These are phyloP conservation scores for Fimicolochytrium jonesii DNA, from an alignment of 192 early-diverging fungal species.

Conservation along the genomic window DNA sequence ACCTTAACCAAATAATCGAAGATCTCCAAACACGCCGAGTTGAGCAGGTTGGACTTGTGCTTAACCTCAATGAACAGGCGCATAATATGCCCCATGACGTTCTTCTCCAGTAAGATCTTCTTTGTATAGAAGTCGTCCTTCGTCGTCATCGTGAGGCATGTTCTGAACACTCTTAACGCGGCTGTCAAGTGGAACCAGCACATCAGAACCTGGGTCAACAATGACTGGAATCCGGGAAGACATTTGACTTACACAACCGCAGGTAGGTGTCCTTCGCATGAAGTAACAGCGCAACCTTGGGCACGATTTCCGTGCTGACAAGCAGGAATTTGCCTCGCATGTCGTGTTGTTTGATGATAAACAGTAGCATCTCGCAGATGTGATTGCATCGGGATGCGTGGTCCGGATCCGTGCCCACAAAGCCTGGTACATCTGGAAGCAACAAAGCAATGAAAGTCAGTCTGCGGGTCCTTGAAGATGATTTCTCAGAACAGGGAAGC, in stretches of 20 bases:
- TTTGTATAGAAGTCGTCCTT: slow-evolving; percentile 82
- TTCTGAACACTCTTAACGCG: slow-evolving; percentile 74
- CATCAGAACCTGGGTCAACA: too few species aligned
- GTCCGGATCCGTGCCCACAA: slow-evolving; percentile 11
- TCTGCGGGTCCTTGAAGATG: too few species aligned
- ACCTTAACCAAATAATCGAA: slow-evolving; percentile 71
- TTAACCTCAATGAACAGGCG: slow-evolving; percentile 56
- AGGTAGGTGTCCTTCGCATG: slow-evolving; percentile 64
- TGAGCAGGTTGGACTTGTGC: slow-evolving; percentile 74
- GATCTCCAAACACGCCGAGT: slow-evolving; percentile 87
- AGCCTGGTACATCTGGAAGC: slow-evolving; percentile 10
- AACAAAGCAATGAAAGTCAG: neutral
- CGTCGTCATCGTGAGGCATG: slow-evolving; percentile 65
- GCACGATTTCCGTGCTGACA: slow-evolving; percentile 55
- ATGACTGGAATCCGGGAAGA: too few species aligned
- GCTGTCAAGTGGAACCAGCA: too few species aligned
- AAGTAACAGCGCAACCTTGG: slow-evolving; percentile 63
- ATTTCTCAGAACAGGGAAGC: too few species aligned
- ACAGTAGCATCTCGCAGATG: slow-evolving; percentile 75
- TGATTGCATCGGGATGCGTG: slow-evolving; percentile 46
- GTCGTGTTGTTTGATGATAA: slow-evolving; percentile 66
- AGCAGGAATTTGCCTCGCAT: slow-evolving; percentile 76
- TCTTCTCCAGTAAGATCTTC: slow-evolving; percentile 65
- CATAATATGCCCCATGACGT: slow-evolving; percentile 68
- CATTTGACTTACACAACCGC: slow-evolving; percentile 65